phyloP scores from a whole-genome alignment of 129 eudicot species.

The Apium graveolens region DNA sequence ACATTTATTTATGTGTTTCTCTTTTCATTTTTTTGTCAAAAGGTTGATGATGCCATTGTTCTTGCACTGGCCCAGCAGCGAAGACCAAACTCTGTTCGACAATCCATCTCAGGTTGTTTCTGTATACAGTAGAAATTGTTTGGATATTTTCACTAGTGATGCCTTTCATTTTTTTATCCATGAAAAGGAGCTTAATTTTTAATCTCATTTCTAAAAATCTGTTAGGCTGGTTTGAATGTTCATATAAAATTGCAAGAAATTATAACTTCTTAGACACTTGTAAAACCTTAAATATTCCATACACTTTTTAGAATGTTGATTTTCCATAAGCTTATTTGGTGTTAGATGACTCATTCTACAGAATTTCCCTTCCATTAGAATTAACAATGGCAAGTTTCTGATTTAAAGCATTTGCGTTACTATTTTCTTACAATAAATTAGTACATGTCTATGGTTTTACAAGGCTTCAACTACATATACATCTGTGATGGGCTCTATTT shows the following conservation, averaged over 20 bases:
- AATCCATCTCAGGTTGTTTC: constrained; percentile 53
- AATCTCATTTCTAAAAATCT: background rate
- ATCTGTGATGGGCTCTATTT: too few species aligned
- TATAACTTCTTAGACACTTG: background rate
- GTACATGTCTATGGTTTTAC: background rate
- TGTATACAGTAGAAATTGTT: constrained; percentile 8
- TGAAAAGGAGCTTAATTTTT: background rate
- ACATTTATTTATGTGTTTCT: background rate
- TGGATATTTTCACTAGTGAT: background rate
- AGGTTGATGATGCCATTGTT: constrained; percentile 91
- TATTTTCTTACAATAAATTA: too few species aligned
- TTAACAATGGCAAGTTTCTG: background rate
- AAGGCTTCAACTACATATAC: too few species aligned
- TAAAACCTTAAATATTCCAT: background rate
- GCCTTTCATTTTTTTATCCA: background rate
- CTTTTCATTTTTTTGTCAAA: constrained; percentile 1
- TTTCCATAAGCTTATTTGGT: background rate
- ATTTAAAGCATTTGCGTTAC: background rate
- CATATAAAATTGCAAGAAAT: background rate
- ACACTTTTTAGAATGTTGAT: background rate
- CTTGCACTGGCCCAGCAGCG: constrained; percentile 79
- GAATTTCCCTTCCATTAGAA: background rate
- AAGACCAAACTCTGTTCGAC: constrained; percentile 64
- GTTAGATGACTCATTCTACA: background rate
- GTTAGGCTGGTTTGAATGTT: background rate